These are phyloP conservation scores for Acrodontium crateriforme DNA, from an alignment of 2,329 filamentous ascomycete genomes.

Conservation along the genomic window DNA sequence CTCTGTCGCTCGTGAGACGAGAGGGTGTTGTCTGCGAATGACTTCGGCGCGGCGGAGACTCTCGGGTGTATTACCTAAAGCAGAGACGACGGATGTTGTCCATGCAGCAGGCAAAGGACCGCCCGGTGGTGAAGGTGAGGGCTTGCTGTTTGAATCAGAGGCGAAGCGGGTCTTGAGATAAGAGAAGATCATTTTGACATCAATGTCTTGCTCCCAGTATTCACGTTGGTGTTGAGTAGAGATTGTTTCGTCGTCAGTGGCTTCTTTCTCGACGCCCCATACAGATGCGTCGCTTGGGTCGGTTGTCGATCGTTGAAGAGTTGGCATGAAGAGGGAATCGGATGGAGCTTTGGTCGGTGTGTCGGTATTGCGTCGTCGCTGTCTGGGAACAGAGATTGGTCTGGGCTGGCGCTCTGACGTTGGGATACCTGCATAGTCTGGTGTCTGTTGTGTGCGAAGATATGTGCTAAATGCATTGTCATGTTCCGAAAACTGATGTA, in stretches of 20 bases:
- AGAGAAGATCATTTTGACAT: conserved; percentile 81
- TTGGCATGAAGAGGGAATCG: conserved; percentile 18
- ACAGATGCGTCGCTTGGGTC: conserved; percentile 37
- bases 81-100: conserved; percentile 23
- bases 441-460: conserved; percentile 35
- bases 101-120: conserved; percentile 20
- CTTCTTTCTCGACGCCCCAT: conserved; percentile 54
- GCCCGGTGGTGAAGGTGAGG: conserved; percentile 9
- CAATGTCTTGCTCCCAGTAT: conserved; percentile 88
- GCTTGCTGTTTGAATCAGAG: conserved; percentile 24
- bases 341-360: conserved; percentile 6
- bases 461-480: conserved; percentile 75
- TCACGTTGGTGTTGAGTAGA: conserved; percentile 40
- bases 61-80: conserved; percentile 38
- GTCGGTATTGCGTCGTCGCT: conserved; percentile 9
- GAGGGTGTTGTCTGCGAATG: conserved; percentile 77
- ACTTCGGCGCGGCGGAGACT: conserved; percentile 64
- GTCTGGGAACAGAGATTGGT: conserved; percentile 12
- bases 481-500: conserved; percentile 72
- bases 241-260: conserved; percentile 20
- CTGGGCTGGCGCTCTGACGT: conserved; percentile 6
- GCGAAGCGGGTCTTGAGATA: conserved; percentile 69
- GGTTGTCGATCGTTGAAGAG: conserved; percentile 17
- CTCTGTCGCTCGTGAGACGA: conserved; percentile 48
- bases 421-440: conserved; percentile 68